Base-by-base conservation (phyloP, 495 filamentous ascomycete species). In the Podospora comata region DNA sequence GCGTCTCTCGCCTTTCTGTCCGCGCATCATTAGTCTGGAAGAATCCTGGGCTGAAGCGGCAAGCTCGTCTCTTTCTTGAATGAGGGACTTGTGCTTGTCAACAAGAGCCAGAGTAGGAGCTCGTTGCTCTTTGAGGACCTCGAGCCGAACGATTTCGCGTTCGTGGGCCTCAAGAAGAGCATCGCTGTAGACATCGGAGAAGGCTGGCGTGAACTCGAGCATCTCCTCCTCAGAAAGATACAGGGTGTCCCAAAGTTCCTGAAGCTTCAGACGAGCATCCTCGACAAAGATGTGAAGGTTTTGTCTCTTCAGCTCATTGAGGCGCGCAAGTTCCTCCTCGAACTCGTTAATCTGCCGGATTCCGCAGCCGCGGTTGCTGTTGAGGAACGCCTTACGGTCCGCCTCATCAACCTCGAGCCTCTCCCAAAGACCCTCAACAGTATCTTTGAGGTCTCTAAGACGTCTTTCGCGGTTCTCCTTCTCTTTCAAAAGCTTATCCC, bases 191-290 rank as follows among this genome's bases (percentile, higher is more conserved):
- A 90, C 89, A 72, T 92, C 90, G 0, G 92, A 96, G 75, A 97
- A 97, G 1, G 93, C 94, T 3, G 96, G 94, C 4, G 93, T 92
- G 69, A 98, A 99, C 67, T 97, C 93, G 65, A 97, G 84, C 91
- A 97, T 97, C 77, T 99, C 95, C 73, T 97, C 94, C 77, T 99
- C 95, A 0, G 93, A 97, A 75, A 93, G 92, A 79, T 93, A 98
- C 4, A 99, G 81, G 7, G 86, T 82, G 75, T 98, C 94, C 95
- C 95, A 99, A 2, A 99, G 86, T 72, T 95, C 94, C 74, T 96
- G 93, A 13, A 99, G 85, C 67, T 91, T 91, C 81, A 84, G 90
- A 55, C 96, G 87, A 19, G 94, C 91, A 81, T 97, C 94, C 73
- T 97, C 94, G 26, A 99, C 91, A 72, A 98, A 98, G 1, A 97